These are phyloP conservation scores for Larix sibirica DNA, from an alignment of 83 land plant genomes.

Conservation along the genomic window DNA sequence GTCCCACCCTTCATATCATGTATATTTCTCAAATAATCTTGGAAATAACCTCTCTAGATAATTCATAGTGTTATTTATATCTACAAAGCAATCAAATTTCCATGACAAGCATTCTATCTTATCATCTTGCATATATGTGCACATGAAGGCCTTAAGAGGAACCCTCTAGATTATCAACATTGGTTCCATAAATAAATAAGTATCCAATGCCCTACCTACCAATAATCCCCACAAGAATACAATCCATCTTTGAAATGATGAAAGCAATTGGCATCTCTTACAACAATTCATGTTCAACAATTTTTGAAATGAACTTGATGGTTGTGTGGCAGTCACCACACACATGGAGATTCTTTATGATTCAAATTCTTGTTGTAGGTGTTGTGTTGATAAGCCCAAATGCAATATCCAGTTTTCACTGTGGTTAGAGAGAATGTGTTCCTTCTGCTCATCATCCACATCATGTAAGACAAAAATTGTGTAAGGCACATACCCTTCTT, in stretches of 20 bases:
- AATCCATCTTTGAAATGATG: conserved; percentile 14
- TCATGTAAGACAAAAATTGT: conserved; percentile 8
- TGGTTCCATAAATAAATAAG: too few relatives aligned
- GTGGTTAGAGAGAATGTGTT: conserved; percentile 7
- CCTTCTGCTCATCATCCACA: conserved; percentile 14
- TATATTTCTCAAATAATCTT: too few relatives aligned
- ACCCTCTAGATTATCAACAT: too few relatives aligned
- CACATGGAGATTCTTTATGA: conserved; percentile 12
- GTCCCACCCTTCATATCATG: too few relatives aligned
- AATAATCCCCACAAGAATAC: conserved; percentile 16
- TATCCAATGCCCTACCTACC: not conserved
- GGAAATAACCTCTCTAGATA: too few relatives aligned
- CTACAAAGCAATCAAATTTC: too few relatives aligned
- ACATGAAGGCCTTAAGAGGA: too few relatives aligned
- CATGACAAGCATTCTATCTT: too few relatives aligned
- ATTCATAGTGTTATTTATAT: too few relatives aligned
- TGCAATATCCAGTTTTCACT: conserved; percentile 10
- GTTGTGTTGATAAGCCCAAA: conserved; percentile 12
- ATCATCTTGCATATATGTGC: too few relatives aligned
- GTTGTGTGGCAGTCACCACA: conserved; percentile 16
- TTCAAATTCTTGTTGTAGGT: conserved; percentile 6
- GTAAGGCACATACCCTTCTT: conserved; percentile 11
- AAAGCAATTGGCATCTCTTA: conserved; percentile 13
- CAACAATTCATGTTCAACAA: conserved; percentile 14
- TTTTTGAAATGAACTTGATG: conserved; percentile 12